phyloP scores from a whole-genome alignment of 2,329 filamentous ascomycete species.

The Penicillium sp. region DNA sequence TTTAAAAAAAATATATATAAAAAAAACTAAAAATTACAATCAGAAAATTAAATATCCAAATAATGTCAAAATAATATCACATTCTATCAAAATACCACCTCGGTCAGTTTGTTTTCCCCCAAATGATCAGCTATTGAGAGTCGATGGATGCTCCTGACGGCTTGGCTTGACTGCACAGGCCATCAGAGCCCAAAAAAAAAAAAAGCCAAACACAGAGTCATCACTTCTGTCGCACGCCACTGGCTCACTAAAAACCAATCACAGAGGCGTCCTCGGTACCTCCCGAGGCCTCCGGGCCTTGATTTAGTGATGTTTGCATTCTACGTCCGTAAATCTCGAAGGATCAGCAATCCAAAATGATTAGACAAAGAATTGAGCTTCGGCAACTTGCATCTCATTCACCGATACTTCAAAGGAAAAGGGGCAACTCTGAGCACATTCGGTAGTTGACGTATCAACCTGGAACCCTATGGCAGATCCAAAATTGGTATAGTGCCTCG shows the following conservation, averaged over 20 bases:
- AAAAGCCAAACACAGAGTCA: not conserved
- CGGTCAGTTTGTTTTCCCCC: not conserved
- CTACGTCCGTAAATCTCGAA: not conserved
- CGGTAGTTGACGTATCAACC: conserved; percentile 24
- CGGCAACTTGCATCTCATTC: not conserved
- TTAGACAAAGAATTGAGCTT: not conserved
- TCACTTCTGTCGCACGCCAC: conserved; percentile 4
- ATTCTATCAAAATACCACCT: too few species aligned
- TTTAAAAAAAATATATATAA: not conserved
- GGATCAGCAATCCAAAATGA: not conserved
- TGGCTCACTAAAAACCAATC: conserved; percentile 5
- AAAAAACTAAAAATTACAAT: not conserved
- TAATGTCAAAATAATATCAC: too few species aligned
- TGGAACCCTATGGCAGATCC: conserved; percentile 10
- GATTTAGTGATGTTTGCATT: conserved; percentile 4
- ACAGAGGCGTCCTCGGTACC: conserved; percentile 5
- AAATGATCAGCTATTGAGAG: conserved; percentile 5
- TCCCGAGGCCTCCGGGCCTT: conserved; percentile 9
- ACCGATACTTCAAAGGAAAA: not conserved
- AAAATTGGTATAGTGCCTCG: conserved; percentile 10
- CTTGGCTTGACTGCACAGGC: conserved; percentile 7
- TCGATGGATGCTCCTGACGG: conserved; percentile 1
- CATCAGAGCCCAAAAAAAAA: conserved; percentile 1
- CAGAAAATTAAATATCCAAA: not conserved
- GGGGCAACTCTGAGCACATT: not conserved